Evolutionary conservation across 257 asterid genomes (phyloP).

Genomic region (Gardenia jasminoides): DNA sequence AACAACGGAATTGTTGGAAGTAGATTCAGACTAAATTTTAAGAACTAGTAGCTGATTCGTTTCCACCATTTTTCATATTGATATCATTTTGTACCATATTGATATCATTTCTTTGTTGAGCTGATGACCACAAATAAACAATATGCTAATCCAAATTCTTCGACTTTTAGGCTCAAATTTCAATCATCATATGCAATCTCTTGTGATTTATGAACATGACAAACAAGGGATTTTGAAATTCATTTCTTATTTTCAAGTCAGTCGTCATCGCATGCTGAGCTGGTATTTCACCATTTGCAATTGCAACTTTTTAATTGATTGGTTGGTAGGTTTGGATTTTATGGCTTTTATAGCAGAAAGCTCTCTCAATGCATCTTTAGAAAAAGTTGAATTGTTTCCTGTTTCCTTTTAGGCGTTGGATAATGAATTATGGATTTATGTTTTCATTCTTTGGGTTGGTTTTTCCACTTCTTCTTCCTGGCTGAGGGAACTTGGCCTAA

Average conservation of each 20-base stretch:
- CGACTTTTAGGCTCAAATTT: not conserved
- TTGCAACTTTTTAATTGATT: not conserved
- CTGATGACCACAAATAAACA: not conserved
- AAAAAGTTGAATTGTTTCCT: not conserved
- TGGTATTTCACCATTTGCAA: not conserved
- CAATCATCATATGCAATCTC: not conserved
- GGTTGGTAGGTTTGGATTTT: not conserved
- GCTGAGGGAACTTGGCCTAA: no score
- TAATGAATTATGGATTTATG: no score
- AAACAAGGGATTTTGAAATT: not conserved
- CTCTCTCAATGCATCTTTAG: not conserved
- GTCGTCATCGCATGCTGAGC: not conserved
- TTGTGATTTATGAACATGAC: not conserved
- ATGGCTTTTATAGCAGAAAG: not conserved
- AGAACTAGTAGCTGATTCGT: not conserved
- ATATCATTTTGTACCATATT: not conserved
- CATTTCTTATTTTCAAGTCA: not conserved
- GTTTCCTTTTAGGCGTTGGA: not conserved
- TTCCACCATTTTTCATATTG: not conserved
- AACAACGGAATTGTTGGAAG: not conserved
- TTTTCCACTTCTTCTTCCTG: no score
- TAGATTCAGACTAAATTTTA: not conserved
- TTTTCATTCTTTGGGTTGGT: no score
- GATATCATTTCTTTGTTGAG: not conserved
- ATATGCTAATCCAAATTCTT: not conserved